Conservation (phyloP, 2,329 filamentous ascomycete species). For the Coniella lustricola region DNA sequence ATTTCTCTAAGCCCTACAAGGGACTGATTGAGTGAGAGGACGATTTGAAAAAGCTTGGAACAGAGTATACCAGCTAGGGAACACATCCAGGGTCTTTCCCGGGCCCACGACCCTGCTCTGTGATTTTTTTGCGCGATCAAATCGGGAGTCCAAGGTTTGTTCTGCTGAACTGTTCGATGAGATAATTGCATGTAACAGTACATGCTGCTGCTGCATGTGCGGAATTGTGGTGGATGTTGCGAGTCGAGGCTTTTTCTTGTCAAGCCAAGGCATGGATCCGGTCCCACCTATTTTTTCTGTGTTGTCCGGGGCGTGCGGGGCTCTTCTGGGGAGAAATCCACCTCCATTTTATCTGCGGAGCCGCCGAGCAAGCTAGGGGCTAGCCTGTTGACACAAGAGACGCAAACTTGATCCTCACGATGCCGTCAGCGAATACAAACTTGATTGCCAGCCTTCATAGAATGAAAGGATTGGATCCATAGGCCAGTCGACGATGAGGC, state of each 20-base stretch:
- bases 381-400: no score
- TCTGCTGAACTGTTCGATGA: no score
- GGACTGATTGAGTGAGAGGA: no score
- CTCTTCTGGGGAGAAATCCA: not conserved
- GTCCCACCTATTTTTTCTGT: not conserved
- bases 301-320: not conserved
- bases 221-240: not conserved
- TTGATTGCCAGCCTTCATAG: no score
- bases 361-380: not conserved
- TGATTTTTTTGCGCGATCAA: not conserved
- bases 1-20: no score
- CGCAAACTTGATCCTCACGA: not conserved
- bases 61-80: not conserved
- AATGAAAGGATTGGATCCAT: not conserved
- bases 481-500: not conserved
- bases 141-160: no score
- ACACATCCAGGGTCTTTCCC: not conserved
- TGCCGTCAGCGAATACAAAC: no score
- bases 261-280: not conserved
- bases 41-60: no score
- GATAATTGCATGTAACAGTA: no score
- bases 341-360: not conserved
- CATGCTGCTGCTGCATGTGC: no score
- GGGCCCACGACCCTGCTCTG: not conserved
- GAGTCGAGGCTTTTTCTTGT: not conserved